These are phyloP conservation scores for Rhododendron mucronatum DNA, from an alignment of 148 eudicot genomes.

Conservation along the genomic window DNA sequence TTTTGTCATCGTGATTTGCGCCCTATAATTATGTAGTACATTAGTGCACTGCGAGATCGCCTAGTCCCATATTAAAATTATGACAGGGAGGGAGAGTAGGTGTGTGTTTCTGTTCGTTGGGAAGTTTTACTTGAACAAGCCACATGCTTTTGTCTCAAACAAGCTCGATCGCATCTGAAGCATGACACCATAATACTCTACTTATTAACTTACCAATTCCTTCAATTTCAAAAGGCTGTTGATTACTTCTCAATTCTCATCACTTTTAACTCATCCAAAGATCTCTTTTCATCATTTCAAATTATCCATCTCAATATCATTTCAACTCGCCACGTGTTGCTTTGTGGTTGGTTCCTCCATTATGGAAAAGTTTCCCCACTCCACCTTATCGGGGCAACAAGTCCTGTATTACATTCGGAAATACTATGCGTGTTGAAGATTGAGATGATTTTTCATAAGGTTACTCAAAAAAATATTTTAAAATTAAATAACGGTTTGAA, in stretches of 20 bases:
- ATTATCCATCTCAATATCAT: conserved; percentile 1
- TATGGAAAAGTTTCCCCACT: conserved; percentile 14
- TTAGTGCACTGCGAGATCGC: no score
- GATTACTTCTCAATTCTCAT: background rate
- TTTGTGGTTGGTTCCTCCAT: conserved; percentile 5
- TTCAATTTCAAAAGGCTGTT: conserved; percentile 4
- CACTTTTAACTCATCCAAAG: background rate
- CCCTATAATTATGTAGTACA: no score
- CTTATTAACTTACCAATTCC: conserved; percentile 3
- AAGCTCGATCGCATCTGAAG: conserved; percentile 6
- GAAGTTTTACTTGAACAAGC: conserved; percentile 7
- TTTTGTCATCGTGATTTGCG: no score
- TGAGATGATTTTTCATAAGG: no score
- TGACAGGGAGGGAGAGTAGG: background rate
- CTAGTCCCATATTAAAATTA: no score
- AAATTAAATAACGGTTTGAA: no score
- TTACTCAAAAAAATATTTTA: no score
- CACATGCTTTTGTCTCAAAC: conserved; percentile 4
- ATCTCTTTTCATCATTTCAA: conserved; percentile 1
- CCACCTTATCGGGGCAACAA: background rate
- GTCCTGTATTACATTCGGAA: no score
- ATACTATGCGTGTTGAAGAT: no score
- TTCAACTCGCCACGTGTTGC: conserved; percentile 5
- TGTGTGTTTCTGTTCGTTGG: background rate
- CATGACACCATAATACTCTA: background rate